Evolutionary conservation across 2,329 filamentous ascomycete species (phyloP).

Genomic region (Dothistroma pini): DNA sequence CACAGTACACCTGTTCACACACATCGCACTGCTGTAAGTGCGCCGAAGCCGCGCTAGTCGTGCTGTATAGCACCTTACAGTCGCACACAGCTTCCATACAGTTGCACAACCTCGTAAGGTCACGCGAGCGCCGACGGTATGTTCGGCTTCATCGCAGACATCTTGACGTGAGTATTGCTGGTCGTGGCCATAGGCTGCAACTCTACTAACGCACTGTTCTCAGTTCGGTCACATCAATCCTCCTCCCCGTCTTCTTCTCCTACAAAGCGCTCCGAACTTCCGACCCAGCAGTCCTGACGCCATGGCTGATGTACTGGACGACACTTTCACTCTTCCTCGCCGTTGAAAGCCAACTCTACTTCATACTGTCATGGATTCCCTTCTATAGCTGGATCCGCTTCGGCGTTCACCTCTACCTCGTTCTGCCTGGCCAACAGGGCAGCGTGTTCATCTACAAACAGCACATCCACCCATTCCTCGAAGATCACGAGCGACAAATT

Average conservation of each 20-base stretch:
- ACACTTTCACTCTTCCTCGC: constrained; percentile 78
- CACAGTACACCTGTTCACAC: background rate
- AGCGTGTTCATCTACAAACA: constrained; percentile 80
- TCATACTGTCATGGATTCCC: constrained; percentile 85
- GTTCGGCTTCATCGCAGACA: constrained; percentile 74
- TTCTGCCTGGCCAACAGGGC: constrained; percentile 96
- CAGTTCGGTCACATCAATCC: constrained; percentile 81
- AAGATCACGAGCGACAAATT: constrained; percentile 81
- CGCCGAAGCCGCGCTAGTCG: background rate
- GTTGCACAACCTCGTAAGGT: background rate
- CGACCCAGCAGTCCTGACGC: constrained; percentile 81
- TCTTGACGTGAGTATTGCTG: constrained; percentile 64
- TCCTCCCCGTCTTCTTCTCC: constrained; percentile 93
- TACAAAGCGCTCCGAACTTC: constrained; percentile 96
- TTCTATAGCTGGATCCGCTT: constrained; percentile 93
- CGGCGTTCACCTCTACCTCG: constrained; percentile 84
- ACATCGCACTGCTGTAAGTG: background rate
- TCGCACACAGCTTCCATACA: background rate
- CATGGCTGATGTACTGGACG: constrained; percentile 99
- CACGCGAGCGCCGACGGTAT: constrained; percentile 14
- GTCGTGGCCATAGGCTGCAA: background rate
- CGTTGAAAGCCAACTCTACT: constrained; percentile 81
- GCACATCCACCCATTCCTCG: constrained; percentile 82
- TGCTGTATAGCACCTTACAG: background rate
- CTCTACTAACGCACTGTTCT: constrained; percentile 18